Evolutionary conservation across 148 eudicot genomes (phyloP).

Genomic region (Simmondsia chinensis): DNA sequence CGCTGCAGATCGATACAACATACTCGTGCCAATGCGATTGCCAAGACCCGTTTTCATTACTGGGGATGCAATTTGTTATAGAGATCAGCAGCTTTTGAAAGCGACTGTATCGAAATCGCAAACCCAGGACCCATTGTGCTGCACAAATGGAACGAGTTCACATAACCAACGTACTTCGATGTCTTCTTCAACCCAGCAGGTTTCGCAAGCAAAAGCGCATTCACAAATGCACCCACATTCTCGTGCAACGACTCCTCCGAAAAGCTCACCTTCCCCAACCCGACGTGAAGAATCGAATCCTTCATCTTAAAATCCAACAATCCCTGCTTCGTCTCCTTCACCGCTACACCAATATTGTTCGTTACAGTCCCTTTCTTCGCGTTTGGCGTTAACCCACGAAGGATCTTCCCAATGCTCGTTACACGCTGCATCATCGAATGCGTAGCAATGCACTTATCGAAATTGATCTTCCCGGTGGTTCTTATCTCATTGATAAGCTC

Average conservation of each 20-base stretch:
- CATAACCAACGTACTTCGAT: slow-evolving; percentile 91
- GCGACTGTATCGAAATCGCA: slow-evolving; percentile 68
- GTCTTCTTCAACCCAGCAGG: slow-evolving; percentile 90
- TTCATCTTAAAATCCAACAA: slow-evolving; percentile 63
- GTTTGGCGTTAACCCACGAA: slow-evolving; percentile 71
- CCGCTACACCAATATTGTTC: slow-evolving; percentile 61
- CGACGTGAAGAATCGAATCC: slow-evolving; percentile 92
- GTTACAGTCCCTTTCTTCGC: slow-evolving; percentile 86
- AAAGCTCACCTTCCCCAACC: slow-evolving; percentile 85
- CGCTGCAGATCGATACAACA: too few relatives aligned
- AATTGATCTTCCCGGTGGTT: slow-evolving; percentile 73
- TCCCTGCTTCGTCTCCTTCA: slow-evolving; percentile 64
- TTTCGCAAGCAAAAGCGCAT: slow-evolving; percentile 88
- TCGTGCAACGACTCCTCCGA: slow-evolving; percentile 74
- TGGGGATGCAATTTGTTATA: slow-evolving; percentile 43
- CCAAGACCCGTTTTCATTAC: too few relatives aligned
- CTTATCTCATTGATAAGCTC: slow-evolving; percentile 68
- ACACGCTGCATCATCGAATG: slow-evolving; percentile 72
- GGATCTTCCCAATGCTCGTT: slow-evolving; percentile 61
- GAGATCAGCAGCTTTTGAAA: slow-evolving; percentile 74
- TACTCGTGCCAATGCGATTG: too few relatives aligned
- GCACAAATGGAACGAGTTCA: slow-evolving; percentile 76
- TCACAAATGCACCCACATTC: slow-evolving; percentile 86
- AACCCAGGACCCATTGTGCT: slow-evolving; percentile 91
- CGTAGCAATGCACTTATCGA: slow-evolving; percentile 90